phyloP scores from a whole-genome alignment of 2,329 filamentous ascomycete genomes.

The Phaeosphaeriaceae sp. region DNA sequence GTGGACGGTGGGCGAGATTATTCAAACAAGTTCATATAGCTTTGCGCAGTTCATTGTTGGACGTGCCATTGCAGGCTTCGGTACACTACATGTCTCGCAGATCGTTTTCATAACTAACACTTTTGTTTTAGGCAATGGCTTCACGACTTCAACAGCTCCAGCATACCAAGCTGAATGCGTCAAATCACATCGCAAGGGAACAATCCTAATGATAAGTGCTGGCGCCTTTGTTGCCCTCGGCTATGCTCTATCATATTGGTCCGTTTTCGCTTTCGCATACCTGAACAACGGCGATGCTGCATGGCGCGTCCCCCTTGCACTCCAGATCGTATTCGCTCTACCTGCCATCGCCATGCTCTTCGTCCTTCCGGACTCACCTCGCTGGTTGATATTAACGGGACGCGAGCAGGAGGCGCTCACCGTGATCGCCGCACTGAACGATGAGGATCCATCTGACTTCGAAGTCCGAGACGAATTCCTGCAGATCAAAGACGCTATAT shows the following conservation, averaged over 20 bases:
- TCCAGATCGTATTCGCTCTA: slow-evolving; percentile 65
- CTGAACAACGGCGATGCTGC: slow-evolving; percentile 38
- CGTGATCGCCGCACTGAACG: slow-evolving; percentile 42
- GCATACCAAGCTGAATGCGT: slow-evolving; percentile 61
- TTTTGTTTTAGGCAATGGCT: slow-evolving; percentile 54
- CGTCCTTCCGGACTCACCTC: slow-evolving; percentile 64
- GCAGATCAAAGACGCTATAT: slow-evolving; percentile 44
- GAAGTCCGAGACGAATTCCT: slow-evolving; percentile 51
- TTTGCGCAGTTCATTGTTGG: slow-evolving; percentile 61
- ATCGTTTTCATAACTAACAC: slow-evolving; percentile 4
- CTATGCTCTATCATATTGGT: slow-evolving; percentile 61
- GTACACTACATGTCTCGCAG: slow-evolving; percentile 34
- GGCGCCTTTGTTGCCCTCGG: slow-evolving; percentile 60
- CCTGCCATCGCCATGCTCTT: slow-evolving; percentile 62
- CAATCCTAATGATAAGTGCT: slow-evolving; percentile 58
- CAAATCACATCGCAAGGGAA: slow-evolving; percentile 54
- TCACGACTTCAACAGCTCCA: slow-evolving; percentile 61
- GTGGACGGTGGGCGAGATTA: slow-evolving; percentile 59
- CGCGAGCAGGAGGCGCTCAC: slow-evolving; percentile 54
- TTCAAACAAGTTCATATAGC: slow-evolving; percentile 57
- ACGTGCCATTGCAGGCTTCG: slow-evolving; percentile 58
- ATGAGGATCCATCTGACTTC: slow-evolving; percentile 30
- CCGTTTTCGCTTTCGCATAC: slow-evolving; percentile 62
- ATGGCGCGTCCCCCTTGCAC: slow-evolving; percentile 65
- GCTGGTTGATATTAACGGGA: slow-evolving; percentile 66